Conservation (phyloP, 2,329 filamentous ascomycete species). For the Aspergillus texensis region DNA sequence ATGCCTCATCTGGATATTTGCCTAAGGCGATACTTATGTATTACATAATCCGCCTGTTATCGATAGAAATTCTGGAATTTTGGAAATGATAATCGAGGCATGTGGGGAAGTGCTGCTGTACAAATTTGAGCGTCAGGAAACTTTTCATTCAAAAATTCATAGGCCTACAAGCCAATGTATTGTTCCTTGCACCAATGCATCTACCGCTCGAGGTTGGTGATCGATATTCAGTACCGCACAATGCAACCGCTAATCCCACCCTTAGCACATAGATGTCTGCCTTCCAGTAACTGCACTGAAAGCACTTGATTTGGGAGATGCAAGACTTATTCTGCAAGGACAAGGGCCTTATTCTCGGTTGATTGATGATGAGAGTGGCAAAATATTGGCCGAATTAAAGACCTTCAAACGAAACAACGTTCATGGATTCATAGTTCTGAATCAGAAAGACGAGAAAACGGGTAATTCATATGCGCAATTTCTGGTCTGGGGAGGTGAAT, state of each 20-base stretch:
- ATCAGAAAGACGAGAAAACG: slow-evolving; percentile 20
- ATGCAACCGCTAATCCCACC: slow-evolving; percentile 25
- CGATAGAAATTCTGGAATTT: slow-evolving; percentile 23
- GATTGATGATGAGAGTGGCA: slow-evolving; percentile 35
- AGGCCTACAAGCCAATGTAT: slow-evolving; percentile 21
- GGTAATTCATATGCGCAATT: slow-evolving; percentile 23
- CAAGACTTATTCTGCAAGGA: slow-evolving; percentile 39
- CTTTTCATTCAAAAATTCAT: slow-evolving; percentile 9
- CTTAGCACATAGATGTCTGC: slow-evolving; percentile 45
- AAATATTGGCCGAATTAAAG: slow-evolving; percentile 31
- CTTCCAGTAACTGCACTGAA: slow-evolving; percentile 47
- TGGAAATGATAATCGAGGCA: slow-evolving; percentile 13
- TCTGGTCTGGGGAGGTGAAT: slow-evolving; percentile 72
- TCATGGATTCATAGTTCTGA: slow-evolving; percentile 40
- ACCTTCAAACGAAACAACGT: slow-evolving; percentile 42
- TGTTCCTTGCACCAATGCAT: slow-evolving; percentile 26
- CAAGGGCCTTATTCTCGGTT: slow-evolving; percentile 41
- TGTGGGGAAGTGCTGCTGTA: slow-evolving; percentile 15
- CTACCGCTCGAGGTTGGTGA: slow-evolving; percentile 35
- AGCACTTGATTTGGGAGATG: slow-evolving; percentile 30
- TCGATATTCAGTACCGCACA: not conserved
- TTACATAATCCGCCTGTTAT: slow-evolving; percentile 25
- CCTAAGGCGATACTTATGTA: not conserved
- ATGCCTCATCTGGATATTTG: slow-evolving; percentile 21
- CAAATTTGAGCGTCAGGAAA: not conserved